Evolutionary conservation across 2,329 filamentous ascomycete species (phyloP).

Genomic region (Aureobasidium musti): DNA sequence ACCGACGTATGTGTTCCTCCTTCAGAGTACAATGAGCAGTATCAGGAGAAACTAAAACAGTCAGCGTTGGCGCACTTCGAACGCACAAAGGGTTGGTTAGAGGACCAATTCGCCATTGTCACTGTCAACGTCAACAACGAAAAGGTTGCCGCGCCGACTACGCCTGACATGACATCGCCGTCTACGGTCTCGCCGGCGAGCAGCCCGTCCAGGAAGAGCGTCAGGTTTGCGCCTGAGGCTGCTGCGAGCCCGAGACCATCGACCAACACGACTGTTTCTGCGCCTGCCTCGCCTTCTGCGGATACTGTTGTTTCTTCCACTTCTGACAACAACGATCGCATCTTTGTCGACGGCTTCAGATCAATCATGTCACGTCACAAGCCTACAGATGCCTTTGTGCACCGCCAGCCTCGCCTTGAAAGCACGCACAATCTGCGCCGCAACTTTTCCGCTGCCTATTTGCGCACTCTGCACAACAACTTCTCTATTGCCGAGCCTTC

Average conservation of each 20-base stretch:
- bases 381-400: slow-evolving; percentile 76
- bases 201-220: slow-evolving; percentile 66
- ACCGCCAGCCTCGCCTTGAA: slow-evolving; percentile 82
- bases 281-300: background rate
- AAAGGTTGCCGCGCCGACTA: slow-evolving; percentile 34
- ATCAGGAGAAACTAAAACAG: slow-evolving; percentile 71
- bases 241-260: slow-evolving; percentile 36
- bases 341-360: slow-evolving; percentile 87
- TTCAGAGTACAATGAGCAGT: slow-evolving; percentile 72
- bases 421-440: slow-evolving; percentile 81
- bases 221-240: slow-evolving; percentile 61
- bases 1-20: slow-evolving; percentile 62
- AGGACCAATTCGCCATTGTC: slow-evolving; percentile 59
- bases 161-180: slow-evolving; percentile 36
- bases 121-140: background rate
- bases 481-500: slow-evolving; percentile 67
- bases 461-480: slow-evolving; percentile 79
- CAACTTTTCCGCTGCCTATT: slow-evolving; percentile 68
- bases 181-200: slow-evolving; percentile 29
- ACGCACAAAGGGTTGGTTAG: slow-evolving; percentile 82
- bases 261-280: slow-evolving; percentile 40
- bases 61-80: slow-evolving; percentile 73
- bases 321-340: slow-evolving; percentile 58
- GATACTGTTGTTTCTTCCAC: background rate
- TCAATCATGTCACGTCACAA: slow-evolving; percentile 65